phyloP scores from a whole-genome alignment of 2,329 filamentous ascomycete species.

The Magnaporthiopsis incrustans region DNA sequence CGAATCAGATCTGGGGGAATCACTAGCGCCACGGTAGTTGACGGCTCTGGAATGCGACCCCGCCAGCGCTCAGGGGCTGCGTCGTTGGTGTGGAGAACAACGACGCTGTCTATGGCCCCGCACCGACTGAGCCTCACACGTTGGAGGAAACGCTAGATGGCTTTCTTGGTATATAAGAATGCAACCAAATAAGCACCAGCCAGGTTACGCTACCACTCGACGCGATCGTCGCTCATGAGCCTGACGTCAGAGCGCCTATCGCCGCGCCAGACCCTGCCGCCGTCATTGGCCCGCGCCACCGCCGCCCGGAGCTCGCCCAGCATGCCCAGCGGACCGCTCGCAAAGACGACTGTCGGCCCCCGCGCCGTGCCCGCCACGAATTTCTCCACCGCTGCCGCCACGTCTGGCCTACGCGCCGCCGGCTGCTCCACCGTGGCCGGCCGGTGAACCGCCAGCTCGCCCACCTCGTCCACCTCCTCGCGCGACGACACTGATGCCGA shows the following conservation, averaged over 20 bases:
- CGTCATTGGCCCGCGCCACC: slow-evolving; percentile 46
- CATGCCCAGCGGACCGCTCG: slow-evolving; percentile 53
- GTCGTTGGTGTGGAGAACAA: too few relatives aligned
- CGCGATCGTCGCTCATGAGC: slow-evolving; percentile 51
- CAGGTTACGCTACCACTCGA: slow-evolving; percentile 34
- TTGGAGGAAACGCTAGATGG: background rate
- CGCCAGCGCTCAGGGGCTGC: too few relatives aligned
- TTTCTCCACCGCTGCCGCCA: slow-evolving; percentile 34
- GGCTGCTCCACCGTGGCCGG: slow-evolving; percentile 17
- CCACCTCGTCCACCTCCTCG: slow-evolving; percentile 16
- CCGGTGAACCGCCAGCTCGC: slow-evolving; percentile 15
- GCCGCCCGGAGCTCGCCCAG: slow-evolving; percentile 46
- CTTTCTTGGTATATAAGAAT: background rate
- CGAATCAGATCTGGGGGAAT: background rate
- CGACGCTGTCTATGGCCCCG: too few relatives aligned
- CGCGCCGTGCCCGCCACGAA: slow-evolving; percentile 39
- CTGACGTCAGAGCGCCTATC: slow-evolving; percentile 47
- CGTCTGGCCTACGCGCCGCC: slow-evolving; percentile 29
- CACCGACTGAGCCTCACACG: too few relatives aligned
- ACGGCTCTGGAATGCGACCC: too few relatives aligned
- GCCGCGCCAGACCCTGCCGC: slow-evolving; percentile 46
- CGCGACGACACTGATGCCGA: slow-evolving; percentile 12
- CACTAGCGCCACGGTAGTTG: background rate
- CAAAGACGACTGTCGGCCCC: slow-evolving; percentile 48
- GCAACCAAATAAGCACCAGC: background rate